phyloP scores from a whole-genome alignment of 169 alveolate genomes.

The Babesia sp. region DNA sequence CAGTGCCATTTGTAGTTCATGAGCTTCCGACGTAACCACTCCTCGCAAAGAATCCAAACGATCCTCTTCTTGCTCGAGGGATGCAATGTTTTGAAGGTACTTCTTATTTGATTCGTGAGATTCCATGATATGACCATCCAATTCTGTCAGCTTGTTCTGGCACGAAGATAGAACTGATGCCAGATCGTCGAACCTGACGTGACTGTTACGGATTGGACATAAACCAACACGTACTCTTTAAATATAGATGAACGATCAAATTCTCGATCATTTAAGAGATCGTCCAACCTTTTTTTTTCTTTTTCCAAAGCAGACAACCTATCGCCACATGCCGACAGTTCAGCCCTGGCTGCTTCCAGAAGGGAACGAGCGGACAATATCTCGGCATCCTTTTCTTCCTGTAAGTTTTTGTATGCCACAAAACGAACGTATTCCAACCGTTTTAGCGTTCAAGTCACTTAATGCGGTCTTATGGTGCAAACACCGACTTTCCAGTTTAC shows the following conservation, averaged over 20 bases:
- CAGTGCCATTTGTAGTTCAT: background rate
- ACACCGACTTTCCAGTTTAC: background rate
- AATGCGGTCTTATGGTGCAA: background rate
- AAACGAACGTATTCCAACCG: background rate
- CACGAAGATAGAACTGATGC: background rate
- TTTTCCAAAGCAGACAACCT: background rate
- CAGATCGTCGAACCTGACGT: background rate
- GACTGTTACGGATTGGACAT: background rate
- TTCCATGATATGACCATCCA: background rate
- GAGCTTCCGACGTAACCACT: background rate
- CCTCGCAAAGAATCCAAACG: background rate
- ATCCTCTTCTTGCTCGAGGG: background rate
- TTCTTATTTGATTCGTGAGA: background rate
- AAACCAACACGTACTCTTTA: conserved; percentile 4
- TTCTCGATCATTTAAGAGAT: background rate
- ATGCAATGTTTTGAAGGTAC: background rate
- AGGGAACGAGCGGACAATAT: background rate
- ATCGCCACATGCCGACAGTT: background rate
- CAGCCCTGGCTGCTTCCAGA: background rate
- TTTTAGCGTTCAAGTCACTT: background rate
- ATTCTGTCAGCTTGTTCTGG: background rate
- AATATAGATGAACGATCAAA: background rate
- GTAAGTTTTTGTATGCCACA: background rate
- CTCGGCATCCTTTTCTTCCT: background rate
- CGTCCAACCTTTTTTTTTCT: background rate